Conservation (phyloP, 805 yeast genomes). For the Priceomyces carsonii region DNA sequence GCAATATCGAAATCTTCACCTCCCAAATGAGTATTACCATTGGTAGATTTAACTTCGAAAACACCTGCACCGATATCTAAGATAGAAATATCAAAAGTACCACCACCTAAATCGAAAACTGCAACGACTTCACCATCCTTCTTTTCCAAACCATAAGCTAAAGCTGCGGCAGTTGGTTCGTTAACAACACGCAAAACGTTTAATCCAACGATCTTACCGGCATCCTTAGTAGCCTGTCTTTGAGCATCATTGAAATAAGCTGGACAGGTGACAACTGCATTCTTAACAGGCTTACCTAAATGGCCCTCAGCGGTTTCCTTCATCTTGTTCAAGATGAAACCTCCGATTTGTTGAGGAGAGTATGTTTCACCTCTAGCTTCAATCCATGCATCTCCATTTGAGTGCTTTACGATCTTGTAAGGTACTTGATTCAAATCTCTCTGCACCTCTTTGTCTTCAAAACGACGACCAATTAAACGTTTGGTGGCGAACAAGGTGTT, state of each 20-base stretch:
- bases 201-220: constrained; percentile 95
- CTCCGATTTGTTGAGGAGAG: constrained; percentile 96
- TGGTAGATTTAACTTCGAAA: constrained; percentile 95
- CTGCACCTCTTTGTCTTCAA: constrained; percentile 86
- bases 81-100: constrained; percentile 96
- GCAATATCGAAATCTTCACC: constrained; percentile 92
- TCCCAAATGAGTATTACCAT: constrained; percentile 93
- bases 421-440: constrained; percentile 87
- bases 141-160: constrained; percentile 91
- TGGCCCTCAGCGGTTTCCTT: constrained; percentile 96
- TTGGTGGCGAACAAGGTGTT: constrained; percentile 94
- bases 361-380: constrained; percentile 84
- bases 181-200: constrained; percentile 87
- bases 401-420: constrained; percentile 85
- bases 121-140: constrained; percentile 84
- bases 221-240: constrained; percentile 94
- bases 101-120: constrained; percentile 97
- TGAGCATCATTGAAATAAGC: constrained; percentile 91
- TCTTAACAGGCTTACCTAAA: constrained; percentile 81
- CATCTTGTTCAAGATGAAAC: constrained; percentile 91
- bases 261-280: constrained; percentile 90
- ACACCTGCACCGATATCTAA: constrained; percentile 97
- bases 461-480: constrained; percentile 92
- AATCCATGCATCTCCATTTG: constrained; percentile 95
- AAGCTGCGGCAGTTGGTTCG: constrained; percentile 93